phyloP scores from a whole-genome alignment of 1,284 basidiomycete species.

The Wolfiporia cocos region DNA sequence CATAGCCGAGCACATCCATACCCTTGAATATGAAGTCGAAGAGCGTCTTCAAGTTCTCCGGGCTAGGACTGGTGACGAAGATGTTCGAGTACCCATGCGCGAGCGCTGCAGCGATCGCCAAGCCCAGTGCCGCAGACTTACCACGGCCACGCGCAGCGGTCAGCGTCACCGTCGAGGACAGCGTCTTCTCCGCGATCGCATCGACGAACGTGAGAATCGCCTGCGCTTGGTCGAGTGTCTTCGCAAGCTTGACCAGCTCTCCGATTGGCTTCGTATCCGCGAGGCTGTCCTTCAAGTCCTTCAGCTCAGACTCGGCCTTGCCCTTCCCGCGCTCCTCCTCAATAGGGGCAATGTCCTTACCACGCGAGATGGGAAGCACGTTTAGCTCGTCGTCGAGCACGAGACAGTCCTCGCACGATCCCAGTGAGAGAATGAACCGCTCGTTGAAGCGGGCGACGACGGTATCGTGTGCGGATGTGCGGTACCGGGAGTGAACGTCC shows the following conservation, averaged over 20 bases:
- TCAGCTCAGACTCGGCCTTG: slow-evolving; percentile 64
- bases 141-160: slow-evolving; percentile 95
- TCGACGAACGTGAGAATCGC: slow-evolving; percentile 91
- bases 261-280: slow-evolving; percentile 86
- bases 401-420: slow-evolving; percentile 86
- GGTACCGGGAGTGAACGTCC: slow-evolving; percentile 93
- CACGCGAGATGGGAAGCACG: slow-evolving; percentile 93
- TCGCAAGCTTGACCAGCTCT: slow-evolving; percentile 87
- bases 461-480: slow-evolving; percentile 86
- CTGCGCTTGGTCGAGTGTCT: slow-evolving; percentile 91
- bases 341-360: slow-evolving; percentile 83
- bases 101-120: slow-evolving; percentile 91
- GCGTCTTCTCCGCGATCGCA: slow-evolving; percentile 86
- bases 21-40: slow-evolving; percentile 99
- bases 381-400: slow-evolving; percentile 98
- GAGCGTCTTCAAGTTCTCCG: slow-evolving; percentile 96
- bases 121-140: slow-evolving; percentile 93
- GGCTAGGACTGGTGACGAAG: slow-evolving; percentile 96
- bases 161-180: slow-evolving; percentile 92
- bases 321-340: slow-evolving; percentile 53
- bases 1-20: slow-evolving; percentile 90
- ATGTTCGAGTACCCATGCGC: slow-evolving; percentile 97
- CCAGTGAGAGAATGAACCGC: slow-evolving; percentile 92
- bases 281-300: slow-evolving; percentile 77
- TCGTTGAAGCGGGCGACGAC: slow-evolving; percentile 98